phyloP scores from a whole-genome alignment of 305 asterid genomes.

The Solanum hybrid region DNA sequence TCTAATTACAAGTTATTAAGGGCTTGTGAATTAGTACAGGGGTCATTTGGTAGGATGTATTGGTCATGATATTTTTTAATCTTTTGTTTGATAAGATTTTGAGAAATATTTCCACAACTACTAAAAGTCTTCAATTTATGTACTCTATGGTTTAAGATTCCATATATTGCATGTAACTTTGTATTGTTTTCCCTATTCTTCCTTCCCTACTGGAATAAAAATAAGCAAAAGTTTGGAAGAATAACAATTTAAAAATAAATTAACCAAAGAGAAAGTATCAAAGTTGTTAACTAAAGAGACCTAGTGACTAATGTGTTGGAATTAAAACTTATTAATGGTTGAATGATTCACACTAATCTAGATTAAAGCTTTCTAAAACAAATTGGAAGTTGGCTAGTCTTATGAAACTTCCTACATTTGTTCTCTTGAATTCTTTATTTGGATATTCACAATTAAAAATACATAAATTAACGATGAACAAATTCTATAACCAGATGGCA shows the following conservation, averaged over 20 bases:
- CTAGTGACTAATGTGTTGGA: not conserved
- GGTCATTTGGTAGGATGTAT: not conserved
- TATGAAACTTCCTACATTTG: not conserved
- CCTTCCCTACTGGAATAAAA: not conserved
- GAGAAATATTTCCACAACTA: not conserved
- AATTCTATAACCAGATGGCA: too few species aligned
- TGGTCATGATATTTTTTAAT: not conserved
- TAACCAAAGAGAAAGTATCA: not conserved
- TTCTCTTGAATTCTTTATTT: too few species aligned
- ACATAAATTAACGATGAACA: too few species aligned
- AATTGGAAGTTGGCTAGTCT: not conserved
- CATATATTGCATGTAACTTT: not conserved
- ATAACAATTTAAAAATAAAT: not conserved
- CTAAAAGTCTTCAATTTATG: not conserved
- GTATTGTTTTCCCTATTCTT: not conserved
- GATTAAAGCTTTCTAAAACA: too few species aligned
- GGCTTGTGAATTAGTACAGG: not conserved
- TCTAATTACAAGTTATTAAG: not conserved
- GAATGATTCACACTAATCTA: not conserved
- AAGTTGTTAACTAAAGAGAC: not conserved
- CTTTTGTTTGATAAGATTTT: not conserved
- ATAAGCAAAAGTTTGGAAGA: not conserved
- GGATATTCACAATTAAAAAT: not conserved
- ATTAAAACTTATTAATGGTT: not conserved
- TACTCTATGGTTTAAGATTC: not conserved